phyloP scores from a whole-genome alignment of 371 early-diverging fungal genomes.

The Syncephalastrum racemosum region DNA sequence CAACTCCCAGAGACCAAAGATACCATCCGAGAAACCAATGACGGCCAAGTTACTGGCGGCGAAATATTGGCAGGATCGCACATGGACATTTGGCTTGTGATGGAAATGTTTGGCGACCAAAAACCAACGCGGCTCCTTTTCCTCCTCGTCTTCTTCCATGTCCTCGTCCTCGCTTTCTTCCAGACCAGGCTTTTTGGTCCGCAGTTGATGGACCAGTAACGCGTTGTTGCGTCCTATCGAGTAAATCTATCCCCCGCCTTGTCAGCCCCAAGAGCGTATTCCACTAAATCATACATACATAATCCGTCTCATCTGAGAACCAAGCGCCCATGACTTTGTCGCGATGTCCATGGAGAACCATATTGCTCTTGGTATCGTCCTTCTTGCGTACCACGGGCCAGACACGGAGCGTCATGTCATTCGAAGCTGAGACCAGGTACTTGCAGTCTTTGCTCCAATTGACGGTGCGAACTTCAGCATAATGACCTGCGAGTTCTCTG shows the following conservation, averaged over 20 bases:
- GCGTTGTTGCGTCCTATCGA: slow-evolving; percentile 91
- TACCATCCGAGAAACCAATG: slow-evolving; percentile 89
- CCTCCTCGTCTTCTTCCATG: slow-evolving; percentile 56
- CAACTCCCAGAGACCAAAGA: slow-evolving; percentile 97
- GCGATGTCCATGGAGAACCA: slow-evolving; percentile 66
- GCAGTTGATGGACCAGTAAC: slow-evolving; percentile 56
- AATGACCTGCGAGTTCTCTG: slow-evolving; percentile 80
- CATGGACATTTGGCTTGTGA: slow-evolving; percentile 57
- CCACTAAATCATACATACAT: slow-evolving; percentile 27
- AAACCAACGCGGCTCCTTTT: slow-evolving; percentile 55
- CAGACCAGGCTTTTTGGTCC: no score
- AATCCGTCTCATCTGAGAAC: slow-evolving; percentile 79
- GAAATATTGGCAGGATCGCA: slow-evolving; percentile 83
- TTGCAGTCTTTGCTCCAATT: slow-evolving; percentile 87
- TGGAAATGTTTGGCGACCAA: slow-evolving; percentile 70
- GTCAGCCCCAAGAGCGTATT: background rate
- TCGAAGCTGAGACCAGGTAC: slow-evolving; percentile 51
- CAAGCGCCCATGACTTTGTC: slow-evolving; percentile 88
- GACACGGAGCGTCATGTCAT: slow-evolving; percentile 78
- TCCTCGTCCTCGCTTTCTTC: slow-evolving; percentile 38
- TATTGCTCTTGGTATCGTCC: no score
- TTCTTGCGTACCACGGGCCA: no score
- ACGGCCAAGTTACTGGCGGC: slow-evolving; percentile 72
- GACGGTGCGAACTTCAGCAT: slow-evolving; percentile 83
- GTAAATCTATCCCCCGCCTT: slow-evolving; percentile 56